Conservation (phyloP, 371 early-diverging fungal species). For the Entomophthora muscae region DNA sequence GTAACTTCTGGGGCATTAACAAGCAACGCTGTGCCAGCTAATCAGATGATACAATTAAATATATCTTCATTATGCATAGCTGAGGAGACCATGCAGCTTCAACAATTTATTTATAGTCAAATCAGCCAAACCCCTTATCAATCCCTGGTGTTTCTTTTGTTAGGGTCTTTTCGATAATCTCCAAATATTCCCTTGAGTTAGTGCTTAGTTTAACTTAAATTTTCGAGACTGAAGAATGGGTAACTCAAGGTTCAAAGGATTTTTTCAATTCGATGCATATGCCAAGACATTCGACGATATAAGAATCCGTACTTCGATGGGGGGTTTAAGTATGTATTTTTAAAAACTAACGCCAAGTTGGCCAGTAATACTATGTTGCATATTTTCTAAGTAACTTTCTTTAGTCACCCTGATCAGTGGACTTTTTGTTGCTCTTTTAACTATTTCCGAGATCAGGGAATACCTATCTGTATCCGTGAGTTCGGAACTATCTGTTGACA, state of each 20-base stretch:
- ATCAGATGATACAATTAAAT: too few relatives aligned
- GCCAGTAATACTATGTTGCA: too few relatives aligned
- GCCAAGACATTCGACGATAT: slow-evolving; percentile 95
- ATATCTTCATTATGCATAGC: too few relatives aligned
- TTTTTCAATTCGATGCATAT: slow-evolving; percentile 73
- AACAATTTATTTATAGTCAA: too few relatives aligned
- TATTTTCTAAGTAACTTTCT: neutral
- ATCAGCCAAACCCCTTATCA: too few relatives aligned
- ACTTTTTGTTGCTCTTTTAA: slow-evolving; percentile 46
- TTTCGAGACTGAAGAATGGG: neutral
- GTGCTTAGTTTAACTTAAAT: neutral
- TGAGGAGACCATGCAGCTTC: too few relatives aligned
- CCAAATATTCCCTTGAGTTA: neutral
- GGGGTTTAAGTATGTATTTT: slow-evolving; percentile 46
- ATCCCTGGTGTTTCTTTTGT: too few relatives aligned
- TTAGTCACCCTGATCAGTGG: slow-evolving; percentile 66
- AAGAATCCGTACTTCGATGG: slow-evolving; percentile 68
- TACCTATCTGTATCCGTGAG: slow-evolving; percentile 45
- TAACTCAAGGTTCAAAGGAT: slow-evolving; percentile 9
- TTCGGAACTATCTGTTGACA: slow-evolving; percentile 71
- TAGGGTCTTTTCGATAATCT: too few relatives aligned
- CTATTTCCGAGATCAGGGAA: slow-evolving; percentile 62
- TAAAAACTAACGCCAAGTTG: neutral
- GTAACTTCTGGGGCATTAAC: too few relatives aligned
- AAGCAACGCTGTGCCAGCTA: too few relatives aligned